Base-by-base conservation (phyloP, 345 rosid species). In the Mercurialis annua region DNA sequence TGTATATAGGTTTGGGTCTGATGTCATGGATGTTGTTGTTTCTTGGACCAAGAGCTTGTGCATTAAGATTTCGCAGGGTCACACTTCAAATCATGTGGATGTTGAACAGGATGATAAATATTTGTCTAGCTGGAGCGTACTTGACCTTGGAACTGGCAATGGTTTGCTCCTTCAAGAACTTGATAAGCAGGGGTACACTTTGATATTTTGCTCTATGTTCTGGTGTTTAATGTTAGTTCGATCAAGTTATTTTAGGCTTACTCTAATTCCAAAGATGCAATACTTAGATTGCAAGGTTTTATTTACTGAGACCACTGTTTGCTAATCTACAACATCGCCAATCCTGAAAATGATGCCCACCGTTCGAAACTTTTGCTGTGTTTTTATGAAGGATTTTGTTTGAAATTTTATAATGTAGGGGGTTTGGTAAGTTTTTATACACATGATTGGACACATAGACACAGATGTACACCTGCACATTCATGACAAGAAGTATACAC, bases 141-240 rank as follows among this genome's bases (percentile, higher is more conserved):
- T 94, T 73, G 99, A 94, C 68, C 74, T 94, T 74, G 99, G 99
- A 75, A 94, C 97, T 21, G 97, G 97, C 67, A 94, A 94, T 76
- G 99, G 97, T 66, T 78, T 94, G 67, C 94, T 94, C 42, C 99
- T 91, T 76, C 99, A 94, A 73, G 90, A 87, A 81, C 91, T 94
- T 82, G 83, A 92, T 75, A 94, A 91, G 80, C 90, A 77, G 71
- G 99, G 99, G 99, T 94, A 74, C 67, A 76, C 61, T 76, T 75
- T 80, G 71, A 38, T 78, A 68, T 74, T 66, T 81, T 77, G 23
- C 68, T 66, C 76, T 10, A 74, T 72, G 72, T 75, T 77, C 48
- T 78, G 70, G 76, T 73, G 69, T 68, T 78, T 18, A 31, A 55
- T 74, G 64, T 56, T 40, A 50, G 20, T 21, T 69, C 56, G 42